Evolutionary conservation across 1,284 basidiomycete species (phyloP).

Genomic region (Schizopora paradoxa): DNA sequence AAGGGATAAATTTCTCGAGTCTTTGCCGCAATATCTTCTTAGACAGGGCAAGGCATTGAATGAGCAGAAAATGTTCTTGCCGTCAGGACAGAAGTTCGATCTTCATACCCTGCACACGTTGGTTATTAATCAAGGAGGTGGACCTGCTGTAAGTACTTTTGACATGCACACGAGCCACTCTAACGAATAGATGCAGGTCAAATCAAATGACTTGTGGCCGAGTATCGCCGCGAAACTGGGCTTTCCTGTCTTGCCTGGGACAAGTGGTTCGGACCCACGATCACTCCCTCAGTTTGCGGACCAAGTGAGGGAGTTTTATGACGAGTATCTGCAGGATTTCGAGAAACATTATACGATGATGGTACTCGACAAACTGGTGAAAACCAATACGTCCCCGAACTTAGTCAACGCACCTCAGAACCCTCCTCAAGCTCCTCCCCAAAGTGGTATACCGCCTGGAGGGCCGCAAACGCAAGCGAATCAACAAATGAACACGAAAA

Average conservation of each 20-base stretch:
- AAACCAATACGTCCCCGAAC: too few species aligned
- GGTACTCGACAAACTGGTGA: too few species aligned
- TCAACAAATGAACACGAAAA: too few species aligned
- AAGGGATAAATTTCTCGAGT: too few species aligned
- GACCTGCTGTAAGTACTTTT: constrained; percentile 36
- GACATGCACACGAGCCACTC: neutral
- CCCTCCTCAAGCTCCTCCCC: too few species aligned
- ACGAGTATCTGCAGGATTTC: constrained; percentile 49
- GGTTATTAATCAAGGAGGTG: constrained; percentile 54
- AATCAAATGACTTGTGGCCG: constrained; percentile 53
- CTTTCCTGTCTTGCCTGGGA: constrained; percentile 48
- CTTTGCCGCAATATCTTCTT: too few species aligned
- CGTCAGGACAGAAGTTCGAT: too few species aligned
- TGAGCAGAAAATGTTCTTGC: too few species aligned
- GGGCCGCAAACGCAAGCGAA: constrained; percentile 14
- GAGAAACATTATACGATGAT: constrained; percentile 54
- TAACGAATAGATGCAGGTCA: constrained; percentile 36
- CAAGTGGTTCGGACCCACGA: constrained; percentile 48
- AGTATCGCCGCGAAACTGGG: constrained; percentile 60
- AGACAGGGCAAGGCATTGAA: too few species aligned
- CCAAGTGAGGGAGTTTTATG: constrained; percentile 55
- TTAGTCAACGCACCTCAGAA: too few species aligned
- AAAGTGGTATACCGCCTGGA: constrained; percentile 7
- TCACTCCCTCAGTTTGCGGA: constrained; percentile 55
- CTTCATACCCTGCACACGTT: constrained; percentile 49